A percentile compares a stretch with the other conserved stretches of the same genome.
Evolutionary conservation across 371 early-diverging fungal genomes (phyloP).

Genomic region (Mucor indicus): DNA sequence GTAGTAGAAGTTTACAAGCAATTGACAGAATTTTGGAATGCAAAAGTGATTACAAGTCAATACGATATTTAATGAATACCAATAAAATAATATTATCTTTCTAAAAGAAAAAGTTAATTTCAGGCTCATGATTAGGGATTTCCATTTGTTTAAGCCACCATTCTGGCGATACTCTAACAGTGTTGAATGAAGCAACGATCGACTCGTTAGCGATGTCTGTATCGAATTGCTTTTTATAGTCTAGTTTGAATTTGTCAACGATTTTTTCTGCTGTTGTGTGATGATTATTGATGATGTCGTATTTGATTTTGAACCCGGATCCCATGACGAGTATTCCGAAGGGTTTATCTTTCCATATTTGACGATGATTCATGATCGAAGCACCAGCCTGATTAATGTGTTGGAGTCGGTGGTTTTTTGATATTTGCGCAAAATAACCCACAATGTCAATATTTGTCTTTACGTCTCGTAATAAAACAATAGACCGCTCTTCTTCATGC

Average conservation of each 20-base stretch:
- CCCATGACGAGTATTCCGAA: conserved; percentile 6
- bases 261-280: background rate
- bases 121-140: conserved; percentile 5
- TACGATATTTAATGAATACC: too few species aligned
- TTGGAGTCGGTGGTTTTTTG: conserved; percentile 8
- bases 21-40: conserved; percentile 9
- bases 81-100: background rate
- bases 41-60: background rate
- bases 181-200: too few species aligned
- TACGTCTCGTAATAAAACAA: conserved; percentile 11
- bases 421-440: conserved; percentile 21
- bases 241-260: conserved; percentile 3
- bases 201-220: background rate
- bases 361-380: conserved; percentile 14
- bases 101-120: background rate
- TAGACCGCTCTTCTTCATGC: background rate
- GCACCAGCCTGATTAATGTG: conserved; percentile 23
- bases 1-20: background rate
- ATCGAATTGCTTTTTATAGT: conserved; percentile 7
- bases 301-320: conserved; percentile 7
- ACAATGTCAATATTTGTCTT: conserved; percentile 23
- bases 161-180: conserved; percentile 20
- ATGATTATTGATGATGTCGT: too few species aligned
- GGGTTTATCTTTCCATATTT: background rate
- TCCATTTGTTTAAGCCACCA: conserved; percentile 31